Evolutionary conservation across 768 basidiomycete genomes (phyloP).

Genomic region (Filobasidium floriforme): DNA sequence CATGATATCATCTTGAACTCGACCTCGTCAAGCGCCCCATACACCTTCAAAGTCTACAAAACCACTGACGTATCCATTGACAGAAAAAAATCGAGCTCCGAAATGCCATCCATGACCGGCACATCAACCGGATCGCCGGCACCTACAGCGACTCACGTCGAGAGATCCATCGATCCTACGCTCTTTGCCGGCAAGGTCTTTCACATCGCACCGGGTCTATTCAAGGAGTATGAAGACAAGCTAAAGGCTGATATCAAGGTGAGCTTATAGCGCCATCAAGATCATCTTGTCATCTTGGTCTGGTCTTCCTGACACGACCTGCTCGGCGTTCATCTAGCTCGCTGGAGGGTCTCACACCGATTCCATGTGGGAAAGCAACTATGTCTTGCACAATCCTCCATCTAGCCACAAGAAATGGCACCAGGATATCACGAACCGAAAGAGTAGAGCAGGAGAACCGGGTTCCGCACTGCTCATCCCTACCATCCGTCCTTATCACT

Average conservation of each 20-base stretch:
- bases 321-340: neutral
- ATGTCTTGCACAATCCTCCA: neutral
- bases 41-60: too few relatives aligned
- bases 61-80: too few relatives aligned
- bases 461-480: neutral
- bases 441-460: neutral
- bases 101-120: neutral
- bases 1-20: too few relatives aligned
- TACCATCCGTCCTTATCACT: conserved; percentile 1
- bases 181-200: neutral
- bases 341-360: neutral
- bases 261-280: neutral
- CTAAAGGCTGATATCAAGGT: conserved; percentile 2
- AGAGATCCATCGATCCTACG: neutral
- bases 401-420: neutral
- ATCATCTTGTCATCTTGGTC: neutral
- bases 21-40: too few relatives aligned
- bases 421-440: neutral
- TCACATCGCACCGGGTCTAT: neutral
- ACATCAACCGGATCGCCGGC: neutral
- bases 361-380: neutral
- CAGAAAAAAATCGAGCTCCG: too few relatives aligned
- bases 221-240: neutral
- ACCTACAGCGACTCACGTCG: neutral
- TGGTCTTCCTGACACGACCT: neutral